Evolutionary conservation across 2,329 filamentous ascomycete genomes (phyloP), one percentile per base, ranked within the genome.

Genomic region (Botryotinia convoluta): DNA sequence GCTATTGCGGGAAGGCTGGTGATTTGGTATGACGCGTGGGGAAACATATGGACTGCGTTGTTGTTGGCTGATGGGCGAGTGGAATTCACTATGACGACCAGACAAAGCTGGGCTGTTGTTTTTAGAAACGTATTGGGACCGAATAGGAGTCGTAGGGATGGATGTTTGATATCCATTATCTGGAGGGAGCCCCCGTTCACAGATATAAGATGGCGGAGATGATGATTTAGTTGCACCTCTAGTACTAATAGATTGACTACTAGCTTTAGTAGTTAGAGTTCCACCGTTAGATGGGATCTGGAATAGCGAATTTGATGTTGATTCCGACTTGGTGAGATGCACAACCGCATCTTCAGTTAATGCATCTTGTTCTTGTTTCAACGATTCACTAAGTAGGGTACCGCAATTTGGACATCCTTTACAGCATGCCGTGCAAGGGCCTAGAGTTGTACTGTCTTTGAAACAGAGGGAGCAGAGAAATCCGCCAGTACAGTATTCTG

Each of bases 31-130:
- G 39, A 16, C n/a, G 48, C 35, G 26, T 5, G 14, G 37, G 10
- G 26, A 32, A 22, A 26, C 35, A 5, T 37, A 22, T 51, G 37
- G 42, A 9, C 48, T 69, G 10, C 12, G 18, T 69, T 69, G 65
- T 32, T 69, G 65, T 26, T 69, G 48, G n/a, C n/a, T 68, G 26
- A 48, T 57, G 18, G 64, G n/a, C n/a, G 48, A 42, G 35, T 54
- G 26, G 16, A 39, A 68, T 42, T 35, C 42, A 65, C 26, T 22
- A 26, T 18, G 18, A 16, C 22, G 6, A 12, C 22, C 32, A 65
- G 44, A 26, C 7, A 48, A 65, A 51, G 29, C 12, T 9, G 44
- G 29, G 26, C 44, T 65, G 22, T 48, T 16, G 32, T 65, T 65
- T 48, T 16, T 51, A 35, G 26, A 35, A n/a, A 32, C 7, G 35